Percentiles rank a stretch among this genome's conserved stretches.
These are phyloP conservation scores for Lindgomyces ingoldianus DNA, from an alignment of 495 filamentous ascomycete species.

Conservation along the genomic window DNA sequence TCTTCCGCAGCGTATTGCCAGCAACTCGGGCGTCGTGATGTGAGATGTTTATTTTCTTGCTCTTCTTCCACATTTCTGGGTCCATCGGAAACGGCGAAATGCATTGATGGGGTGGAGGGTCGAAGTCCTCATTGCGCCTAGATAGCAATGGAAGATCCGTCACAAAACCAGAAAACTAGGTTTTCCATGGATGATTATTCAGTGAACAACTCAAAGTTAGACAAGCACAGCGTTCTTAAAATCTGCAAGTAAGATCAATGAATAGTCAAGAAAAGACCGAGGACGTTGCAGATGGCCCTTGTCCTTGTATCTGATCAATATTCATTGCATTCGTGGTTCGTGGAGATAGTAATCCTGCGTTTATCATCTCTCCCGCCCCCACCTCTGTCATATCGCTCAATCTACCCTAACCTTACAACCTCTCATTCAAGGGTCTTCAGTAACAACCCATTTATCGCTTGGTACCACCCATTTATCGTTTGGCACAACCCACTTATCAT, in stretches of 20 bases:
- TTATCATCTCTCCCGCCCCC: background rate
- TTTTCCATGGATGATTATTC: too few species aligned
- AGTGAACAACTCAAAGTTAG: too few species aligned
- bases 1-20: constrained; percentile 82
- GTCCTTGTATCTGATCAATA: too few species aligned
- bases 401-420: background rate
- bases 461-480: background rate
- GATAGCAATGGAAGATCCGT: constrained; percentile 23
- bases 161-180: constrained; percentile 14
- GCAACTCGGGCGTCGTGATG: constrained; percentile 99
- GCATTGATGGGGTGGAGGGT: constrained; percentile 29
- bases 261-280: too few species aligned
- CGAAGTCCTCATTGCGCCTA: constrained; percentile 18
- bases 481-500: background rate
- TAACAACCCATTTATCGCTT: background rate
- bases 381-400: background rate
- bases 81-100: constrained; percentile 35
- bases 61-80: constrained; percentile 32
- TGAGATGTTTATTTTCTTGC: constrained; percentile 57
- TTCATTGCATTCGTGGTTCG: too few species aligned
- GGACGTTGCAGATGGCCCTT: too few species aligned
- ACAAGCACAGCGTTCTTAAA: too few species aligned
- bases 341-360: too few species aligned
- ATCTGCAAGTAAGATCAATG: too few species aligned
- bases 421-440: background rate